Evolutionary conservation across 2,329 filamentous ascomycete species (phyloP).

Genomic region (Fusarium coicis): DNA sequence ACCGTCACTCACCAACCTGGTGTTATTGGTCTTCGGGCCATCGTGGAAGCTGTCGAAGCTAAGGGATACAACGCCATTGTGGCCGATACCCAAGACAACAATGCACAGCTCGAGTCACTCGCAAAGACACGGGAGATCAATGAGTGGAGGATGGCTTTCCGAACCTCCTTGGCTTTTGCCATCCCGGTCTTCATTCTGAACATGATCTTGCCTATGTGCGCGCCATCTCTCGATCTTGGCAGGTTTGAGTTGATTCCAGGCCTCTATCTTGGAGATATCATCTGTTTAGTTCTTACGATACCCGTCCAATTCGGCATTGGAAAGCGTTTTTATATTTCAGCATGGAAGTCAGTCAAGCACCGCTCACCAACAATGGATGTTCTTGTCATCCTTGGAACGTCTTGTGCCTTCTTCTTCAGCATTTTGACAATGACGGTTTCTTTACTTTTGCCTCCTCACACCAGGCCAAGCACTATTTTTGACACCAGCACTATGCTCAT

Average conservation of each 20-base stretch:
- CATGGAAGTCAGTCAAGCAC: constrained; percentile 93
- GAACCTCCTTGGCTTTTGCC: constrained; percentile 81
- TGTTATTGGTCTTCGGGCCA: constrained; percentile 79
- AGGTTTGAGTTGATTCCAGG: constrained; percentile 73
- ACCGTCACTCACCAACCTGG: constrained; percentile 78
- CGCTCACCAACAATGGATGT: constrained; percentile 97
- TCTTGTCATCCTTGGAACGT: constrained; percentile 91
- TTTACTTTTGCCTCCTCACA: constrained; percentile 78
- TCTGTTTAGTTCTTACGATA: constrained; percentile 86
- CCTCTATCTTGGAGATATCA: constrained; percentile 86
- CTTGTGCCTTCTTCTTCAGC: constrained; percentile 96
- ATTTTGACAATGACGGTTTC: constrained; percentile 87
- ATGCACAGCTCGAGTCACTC: constrained; percentile 93
- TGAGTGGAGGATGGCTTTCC: constrained; percentile 88
- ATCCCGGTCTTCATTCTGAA: constrained; percentile 90
- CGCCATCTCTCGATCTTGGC: constrained; percentile 82
- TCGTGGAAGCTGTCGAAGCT: constrained; percentile 86
- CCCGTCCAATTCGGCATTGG: constrained; percentile 98
- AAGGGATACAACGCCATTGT: constrained; percentile 89
- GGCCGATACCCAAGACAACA: constrained; percentile 93
- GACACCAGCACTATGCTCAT: constrained; percentile 99
- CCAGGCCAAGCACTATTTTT: constrained; percentile 87
- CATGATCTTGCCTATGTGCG: constrained; percentile 92
- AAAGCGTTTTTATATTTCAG: constrained; percentile 90
- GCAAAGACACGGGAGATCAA: constrained; percentile 97